These are phyloP conservation scores for Lichtheimia ornata DNA, from an alignment of 371 early-diverging fungal species.

Conservation along the genomic window DNA sequence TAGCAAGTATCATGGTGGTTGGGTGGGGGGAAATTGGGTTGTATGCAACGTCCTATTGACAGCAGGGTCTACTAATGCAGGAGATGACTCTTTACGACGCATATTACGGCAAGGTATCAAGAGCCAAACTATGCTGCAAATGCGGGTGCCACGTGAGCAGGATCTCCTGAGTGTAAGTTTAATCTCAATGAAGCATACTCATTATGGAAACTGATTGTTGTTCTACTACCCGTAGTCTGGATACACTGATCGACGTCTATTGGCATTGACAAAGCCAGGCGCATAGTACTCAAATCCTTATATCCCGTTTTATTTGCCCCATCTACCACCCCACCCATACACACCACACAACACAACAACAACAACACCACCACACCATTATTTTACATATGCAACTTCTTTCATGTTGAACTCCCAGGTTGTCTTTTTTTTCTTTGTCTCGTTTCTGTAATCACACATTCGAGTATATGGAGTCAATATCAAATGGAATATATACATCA, in stretches of 20 bases:
- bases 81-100: constrained; percentile 33
- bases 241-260: constrained; percentile 46
- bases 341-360: not conserved
- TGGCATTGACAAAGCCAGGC: constrained; percentile 33
- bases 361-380: not conserved
- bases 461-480: too few relatives aligned
- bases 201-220: not conserved
- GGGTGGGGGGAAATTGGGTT: not conserved
- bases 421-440: not conserved
- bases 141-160: constrained; percentile 35
- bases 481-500: too few relatives aligned
- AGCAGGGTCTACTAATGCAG: constrained; percentile 2
- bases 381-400: not conserved
- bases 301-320: not conserved
- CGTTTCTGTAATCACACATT: too few relatives aligned
- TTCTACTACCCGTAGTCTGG: constrained; percentile 28
- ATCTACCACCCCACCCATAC: not conserved
- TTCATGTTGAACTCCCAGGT: not conserved
- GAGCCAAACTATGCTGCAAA: constrained; percentile 21
- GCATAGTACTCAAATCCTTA: constrained; percentile 9
- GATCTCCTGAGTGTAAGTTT: constrained; percentile 29
- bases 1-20: constrained; percentile 23
- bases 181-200: not conserved
- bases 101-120: constrained; percentile 31
- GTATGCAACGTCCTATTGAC: not conserved